Evolutionary conservation across 208 protist genomes (phyloP).

Genomic region (Leishmania arabica): DNA sequence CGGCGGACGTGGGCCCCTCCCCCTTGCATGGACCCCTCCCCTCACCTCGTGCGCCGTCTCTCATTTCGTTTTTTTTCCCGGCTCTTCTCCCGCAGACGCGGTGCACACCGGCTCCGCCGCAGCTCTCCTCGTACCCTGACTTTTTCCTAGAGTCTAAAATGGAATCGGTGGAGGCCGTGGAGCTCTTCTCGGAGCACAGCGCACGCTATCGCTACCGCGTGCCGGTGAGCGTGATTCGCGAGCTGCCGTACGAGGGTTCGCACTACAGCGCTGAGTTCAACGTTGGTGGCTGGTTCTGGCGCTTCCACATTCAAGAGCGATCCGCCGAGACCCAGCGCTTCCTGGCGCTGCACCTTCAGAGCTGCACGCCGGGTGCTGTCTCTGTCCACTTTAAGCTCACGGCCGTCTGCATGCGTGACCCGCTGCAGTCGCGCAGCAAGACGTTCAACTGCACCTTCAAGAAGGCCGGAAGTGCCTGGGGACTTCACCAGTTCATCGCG

Average conservation of each 20-base stretch:
- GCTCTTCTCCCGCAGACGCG: background rate
- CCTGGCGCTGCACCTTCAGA: constrained; percentile 86
- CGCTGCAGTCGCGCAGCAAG: constrained; percentile 64
- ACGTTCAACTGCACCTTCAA: constrained; percentile 89
- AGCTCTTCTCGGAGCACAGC: constrained; percentile 67
- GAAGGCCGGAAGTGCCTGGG: constrained; percentile 82
- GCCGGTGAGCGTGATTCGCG: constrained; percentile 63
- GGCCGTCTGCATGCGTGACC: constrained; percentile 64
- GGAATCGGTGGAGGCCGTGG: constrained; percentile 66
- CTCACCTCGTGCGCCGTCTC: background rate
- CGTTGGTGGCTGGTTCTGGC: constrained; percentile 74
- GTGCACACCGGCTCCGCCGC: background rate
- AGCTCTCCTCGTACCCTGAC: background rate
- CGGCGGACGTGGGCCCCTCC: background rate
- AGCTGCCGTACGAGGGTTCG: constrained; percentile 61
- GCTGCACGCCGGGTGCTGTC: constrained; percentile 52
- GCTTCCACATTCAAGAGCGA: constrained; percentile 85
- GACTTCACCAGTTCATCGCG: constrained; percentile 86
- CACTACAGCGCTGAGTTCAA: constrained; percentile 86
- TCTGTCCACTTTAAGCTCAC: constrained; percentile 79
- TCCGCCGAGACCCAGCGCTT: constrained; percentile 48
- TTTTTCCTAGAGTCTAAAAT: constrained; percentile 18
- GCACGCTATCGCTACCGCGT: constrained; percentile 82
- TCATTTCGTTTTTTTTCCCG: background rate
- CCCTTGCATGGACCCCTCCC: background rate